Evolutionary conservation across 495 filamentous ascomycete species (phyloP).

Genomic region (Bombardia bombarda): DNA sequence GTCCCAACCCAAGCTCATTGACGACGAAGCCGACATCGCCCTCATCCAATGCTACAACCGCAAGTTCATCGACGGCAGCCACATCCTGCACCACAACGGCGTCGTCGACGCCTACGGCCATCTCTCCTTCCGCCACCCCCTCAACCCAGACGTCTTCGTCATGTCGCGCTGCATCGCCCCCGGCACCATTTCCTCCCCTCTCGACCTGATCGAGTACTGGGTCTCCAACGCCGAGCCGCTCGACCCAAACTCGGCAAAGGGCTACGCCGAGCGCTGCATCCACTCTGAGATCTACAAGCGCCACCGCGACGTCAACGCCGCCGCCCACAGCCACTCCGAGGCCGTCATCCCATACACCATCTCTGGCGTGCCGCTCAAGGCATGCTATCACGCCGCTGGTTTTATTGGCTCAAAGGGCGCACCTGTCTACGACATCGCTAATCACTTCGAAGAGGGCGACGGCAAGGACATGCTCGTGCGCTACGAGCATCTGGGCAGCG

Average conservation of each 20-base stretch:
- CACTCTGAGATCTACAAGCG: constrained; percentile 43
- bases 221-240: constrained; percentile 33
- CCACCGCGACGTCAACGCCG: constrained; percentile 32
- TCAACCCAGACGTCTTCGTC: constrained; percentile 32
- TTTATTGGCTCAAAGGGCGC: constrained; percentile 25
- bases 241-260: constrained; percentile 19
- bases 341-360: constrained; percentile 41
- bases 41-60: background rate
- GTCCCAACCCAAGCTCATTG: too few species aligned
- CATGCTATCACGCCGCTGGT: constrained; percentile 40
- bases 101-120: constrained; percentile 49
- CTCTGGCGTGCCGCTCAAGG: constrained; percentile 27
- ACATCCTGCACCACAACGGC: constrained; percentile 28
- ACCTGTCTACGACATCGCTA: constrained; percentile 30
- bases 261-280: constrained; percentile 42
- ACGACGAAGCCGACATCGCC: background rate
- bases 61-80: constrained; percentile 17
- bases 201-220: constrained; percentile 39
- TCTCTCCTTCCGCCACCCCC: constrained; percentile 40
- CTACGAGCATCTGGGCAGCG: constrained; percentile 20
- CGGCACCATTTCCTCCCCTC: constrained; percentile 29
- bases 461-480: constrained; percentile 36
- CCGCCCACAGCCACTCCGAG: constrained; percentile 41
- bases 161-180: constrained; percentile 39
- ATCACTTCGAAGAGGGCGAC: constrained; percentile 15